phyloP scores from a whole-genome alignment of 345 rosid genomes.

The Pistacia vera region DNA sequence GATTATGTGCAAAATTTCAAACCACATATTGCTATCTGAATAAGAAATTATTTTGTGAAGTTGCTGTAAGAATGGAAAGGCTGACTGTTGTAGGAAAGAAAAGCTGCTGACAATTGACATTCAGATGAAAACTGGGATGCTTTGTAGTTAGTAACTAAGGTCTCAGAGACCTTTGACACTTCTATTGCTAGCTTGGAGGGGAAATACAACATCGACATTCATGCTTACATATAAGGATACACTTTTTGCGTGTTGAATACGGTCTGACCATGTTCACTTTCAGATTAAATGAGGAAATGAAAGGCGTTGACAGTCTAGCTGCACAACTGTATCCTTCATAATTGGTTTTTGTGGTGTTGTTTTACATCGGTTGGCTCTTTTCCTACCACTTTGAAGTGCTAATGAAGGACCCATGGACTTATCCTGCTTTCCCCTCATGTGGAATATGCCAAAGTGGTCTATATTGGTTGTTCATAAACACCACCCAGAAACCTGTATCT shows the following conservation, averaged over 20 bases:
- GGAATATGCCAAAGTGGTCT: neutral
- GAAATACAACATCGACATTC: neutral
- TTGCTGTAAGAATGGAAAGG: neutral
- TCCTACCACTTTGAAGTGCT: neutral
- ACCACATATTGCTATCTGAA: neutral
- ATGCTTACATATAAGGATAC: neutral
- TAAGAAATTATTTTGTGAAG: neutral
- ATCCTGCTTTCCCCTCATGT: neutral
- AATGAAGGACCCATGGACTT: neutral
- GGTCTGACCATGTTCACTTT: conserved; percentile 6
- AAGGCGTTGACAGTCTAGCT: conserved; percentile 68
- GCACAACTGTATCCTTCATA: conserved; percentile 80
- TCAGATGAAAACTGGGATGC: neutral
- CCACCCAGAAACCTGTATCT: neutral
- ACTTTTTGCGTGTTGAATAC: neutral
- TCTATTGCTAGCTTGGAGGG: neutral
- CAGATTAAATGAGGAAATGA: conserved; percentile 95
- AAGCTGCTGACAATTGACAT: neutral
- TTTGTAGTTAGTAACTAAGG: neutral
- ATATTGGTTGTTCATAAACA: neutral
- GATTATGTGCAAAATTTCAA: neutral
- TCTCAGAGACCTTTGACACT: neutral
- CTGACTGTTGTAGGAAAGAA: neutral
- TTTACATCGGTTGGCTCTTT: neutral
- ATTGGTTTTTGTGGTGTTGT: neutral